phyloP scores from a whole-genome alignment of 179 eudicot genomes.

The Vitellaria paradoxa region DNA sequence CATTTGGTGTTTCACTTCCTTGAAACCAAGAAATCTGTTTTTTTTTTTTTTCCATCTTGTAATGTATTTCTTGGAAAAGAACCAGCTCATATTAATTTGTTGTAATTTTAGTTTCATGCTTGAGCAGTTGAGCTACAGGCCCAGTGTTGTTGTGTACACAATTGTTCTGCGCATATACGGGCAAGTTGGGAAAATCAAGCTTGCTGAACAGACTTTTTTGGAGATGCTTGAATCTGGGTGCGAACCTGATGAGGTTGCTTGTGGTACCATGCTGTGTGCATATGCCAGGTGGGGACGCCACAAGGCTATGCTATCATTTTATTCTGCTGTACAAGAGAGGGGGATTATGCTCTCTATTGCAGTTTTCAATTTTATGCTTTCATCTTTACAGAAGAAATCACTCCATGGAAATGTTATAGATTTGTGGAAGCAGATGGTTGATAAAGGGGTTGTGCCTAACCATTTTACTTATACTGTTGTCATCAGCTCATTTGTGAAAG shows the following conservation, averaged over 20 bases:
- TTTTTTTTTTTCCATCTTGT: not conserved
- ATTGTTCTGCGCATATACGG: slow-evolving; percentile 84
- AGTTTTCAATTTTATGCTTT: slow-evolving; percentile 86
- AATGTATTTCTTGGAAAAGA: not conserved
- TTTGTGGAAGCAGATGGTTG: slow-evolving; percentile 65
- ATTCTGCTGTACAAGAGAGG: slow-evolving; percentile 71
- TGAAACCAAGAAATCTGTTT: not conserved
- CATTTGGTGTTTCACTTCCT: not conserved
- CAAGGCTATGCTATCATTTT: slow-evolving; percentile 82
- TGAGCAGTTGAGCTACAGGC: slow-evolving; percentile 84
- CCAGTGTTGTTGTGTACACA: slow-evolving; percentile 81
- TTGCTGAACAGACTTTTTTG: slow-evolving; percentile 80
- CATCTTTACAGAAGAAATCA: slow-evolving; percentile 85
- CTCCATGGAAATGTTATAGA: slow-evolving; percentile 55
- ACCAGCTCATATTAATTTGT: slow-evolving; percentile 29
- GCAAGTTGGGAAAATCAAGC: slow-evolving; percentile 86
- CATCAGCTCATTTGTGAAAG: slow-evolving; percentile 70
- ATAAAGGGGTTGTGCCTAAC: slow-evolving; percentile 49
- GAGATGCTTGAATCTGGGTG: slow-evolving; percentile 98
- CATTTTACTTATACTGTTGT: slow-evolving; percentile 78
- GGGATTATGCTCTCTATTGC: slow-evolving; percentile 54
- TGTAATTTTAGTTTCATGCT: slow-evolving; percentile 45
- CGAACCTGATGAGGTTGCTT: slow-evolving; percentile 95
- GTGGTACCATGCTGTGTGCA: slow-evolving; percentile 92
- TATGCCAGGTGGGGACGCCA: slow-evolving; percentile 96